phyloP scores from a whole-genome alignment of 371 early-diverging fungal genomes.

The Chytridium lagenaria region DNA sequence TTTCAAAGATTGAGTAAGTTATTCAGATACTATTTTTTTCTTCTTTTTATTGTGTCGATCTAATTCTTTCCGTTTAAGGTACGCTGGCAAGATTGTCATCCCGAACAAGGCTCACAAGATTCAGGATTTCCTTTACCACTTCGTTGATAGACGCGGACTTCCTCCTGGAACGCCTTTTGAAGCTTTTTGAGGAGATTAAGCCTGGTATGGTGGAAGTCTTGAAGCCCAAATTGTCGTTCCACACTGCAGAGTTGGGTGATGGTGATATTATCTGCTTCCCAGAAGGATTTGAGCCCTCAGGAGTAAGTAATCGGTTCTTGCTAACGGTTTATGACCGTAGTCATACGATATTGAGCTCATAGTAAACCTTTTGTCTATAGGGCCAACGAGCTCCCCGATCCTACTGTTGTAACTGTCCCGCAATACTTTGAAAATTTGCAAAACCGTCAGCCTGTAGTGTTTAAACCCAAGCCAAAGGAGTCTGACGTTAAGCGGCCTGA shows the following conservation, averaged over 20 bases:
- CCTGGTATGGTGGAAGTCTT: constrained; percentile 81
- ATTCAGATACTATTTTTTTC: not conserved
- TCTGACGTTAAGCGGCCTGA: constrained; percentile 36
- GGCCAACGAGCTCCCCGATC: constrained; percentile 38
- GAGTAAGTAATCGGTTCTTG: constrained; percentile 60
- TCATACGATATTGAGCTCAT: no score
- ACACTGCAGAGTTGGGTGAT: constrained; percentile 79
- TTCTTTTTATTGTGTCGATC: constrained; percentile 12
- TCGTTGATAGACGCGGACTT: constrained; percentile 63
- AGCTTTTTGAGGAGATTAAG: constrained; percentile 90
- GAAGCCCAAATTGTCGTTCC: constrained; percentile 68
- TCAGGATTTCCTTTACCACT: constrained; percentile 65
- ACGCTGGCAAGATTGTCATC: constrained; percentile 50
- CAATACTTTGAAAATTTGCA: constrained; percentile 75
- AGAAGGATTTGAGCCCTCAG: constrained; percentile 60
- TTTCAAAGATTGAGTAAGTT: constrained; percentile 67
- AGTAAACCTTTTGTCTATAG: constrained; percentile 20
- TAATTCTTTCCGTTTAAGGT: constrained; percentile 34
- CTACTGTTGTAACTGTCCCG: constrained; percentile 59
- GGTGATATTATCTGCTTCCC: constrained; percentile 93
- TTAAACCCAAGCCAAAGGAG: constrained; percentile 63
- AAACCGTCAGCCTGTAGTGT: constrained; percentile 70
- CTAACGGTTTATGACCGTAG: no score
- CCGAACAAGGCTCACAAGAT: constrained; percentile 62
- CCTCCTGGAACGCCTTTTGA: constrained; percentile 63